phyloP scores from a whole-genome alignment of 257 asterid species.

The Parsonsia alboflavescens region DNA sequence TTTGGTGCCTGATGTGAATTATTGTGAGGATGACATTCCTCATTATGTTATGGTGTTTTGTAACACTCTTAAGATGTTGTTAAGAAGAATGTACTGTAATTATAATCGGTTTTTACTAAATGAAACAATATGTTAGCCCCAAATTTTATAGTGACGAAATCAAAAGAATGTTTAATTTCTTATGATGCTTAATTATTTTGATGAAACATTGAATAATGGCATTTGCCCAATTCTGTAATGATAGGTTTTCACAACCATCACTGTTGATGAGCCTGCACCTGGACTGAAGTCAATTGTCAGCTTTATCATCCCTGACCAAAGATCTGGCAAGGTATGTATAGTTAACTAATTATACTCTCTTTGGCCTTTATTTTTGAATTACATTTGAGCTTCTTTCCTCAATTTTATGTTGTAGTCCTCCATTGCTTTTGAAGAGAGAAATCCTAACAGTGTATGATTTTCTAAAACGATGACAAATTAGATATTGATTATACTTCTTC shows the following conservation, averaged over 20 bases:
- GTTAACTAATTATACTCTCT: background rate
- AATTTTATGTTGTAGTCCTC: background rate
- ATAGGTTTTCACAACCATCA: conserved; percentile 71
- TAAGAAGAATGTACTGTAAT: background rate
- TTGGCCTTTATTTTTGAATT: background rate
- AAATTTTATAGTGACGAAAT: background rate
- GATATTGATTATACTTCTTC: conserved; percentile 7
- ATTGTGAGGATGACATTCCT: background rate
- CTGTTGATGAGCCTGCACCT: conserved; percentile 87
- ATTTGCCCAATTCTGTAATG: conserved; percentile 5
- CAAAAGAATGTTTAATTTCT: background rate
- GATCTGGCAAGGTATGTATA: conserved; percentile 75
- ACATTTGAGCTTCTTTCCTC: background rate
- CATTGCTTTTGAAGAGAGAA: background rate
- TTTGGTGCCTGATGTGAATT: background rate
- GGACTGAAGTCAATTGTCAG: conserved; percentile 89
- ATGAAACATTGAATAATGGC: background rate
- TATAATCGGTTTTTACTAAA: background rate
- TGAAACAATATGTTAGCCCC: background rate
- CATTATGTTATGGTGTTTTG: background rate
- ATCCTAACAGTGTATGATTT: background rate
- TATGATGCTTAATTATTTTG: background rate
- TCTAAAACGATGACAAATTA: background rate
- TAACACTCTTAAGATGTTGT: background rate
- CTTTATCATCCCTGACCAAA: conserved; percentile 80